Percentiles rank a stretch among this genome's conserved stretches.
Evolutionary conservation across 2,329 filamentous ascomycete species (phyloP).

Genomic region (Sporothrix mexicana): DNA sequence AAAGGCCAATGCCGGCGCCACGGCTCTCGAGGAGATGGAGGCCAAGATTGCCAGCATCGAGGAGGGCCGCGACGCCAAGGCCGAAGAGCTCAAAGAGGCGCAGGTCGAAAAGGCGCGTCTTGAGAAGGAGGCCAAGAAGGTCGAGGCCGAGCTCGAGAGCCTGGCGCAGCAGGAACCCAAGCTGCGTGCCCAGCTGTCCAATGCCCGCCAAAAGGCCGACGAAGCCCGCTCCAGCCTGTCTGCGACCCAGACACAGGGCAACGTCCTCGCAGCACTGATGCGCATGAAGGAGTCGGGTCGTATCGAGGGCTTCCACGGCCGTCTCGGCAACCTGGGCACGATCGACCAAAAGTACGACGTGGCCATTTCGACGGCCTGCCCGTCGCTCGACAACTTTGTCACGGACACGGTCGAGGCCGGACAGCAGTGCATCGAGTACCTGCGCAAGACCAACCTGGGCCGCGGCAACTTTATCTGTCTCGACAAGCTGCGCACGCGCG

Average conservation of each 20-base stretch:
- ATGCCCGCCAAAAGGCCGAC: constrained; percentile 90
- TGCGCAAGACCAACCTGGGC: constrained; percentile 95
- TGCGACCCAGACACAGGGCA: constrained; percentile 89
- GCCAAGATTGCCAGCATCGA: constrained; percentile 77
- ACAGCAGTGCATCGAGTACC: constrained; percentile 96
- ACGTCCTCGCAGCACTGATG: constrained; percentile 90
- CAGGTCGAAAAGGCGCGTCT: constrained; percentile 73
- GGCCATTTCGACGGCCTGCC: constrained; percentile 96
- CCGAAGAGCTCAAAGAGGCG: constrained; percentile 75
- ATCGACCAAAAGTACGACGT: constrained; percentile 96
- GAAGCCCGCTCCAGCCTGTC: constrained; percentile 91
- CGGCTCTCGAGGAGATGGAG: constrained; percentile 82
- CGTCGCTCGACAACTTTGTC: constrained; percentile 91
- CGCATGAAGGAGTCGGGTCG: constrained; percentile 93
- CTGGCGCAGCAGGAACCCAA: constrained; percentile 79
- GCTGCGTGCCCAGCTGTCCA: constrained; percentile 82
- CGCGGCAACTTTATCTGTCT: constrained; percentile 97
- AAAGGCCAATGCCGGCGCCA: constrained; percentile 83
- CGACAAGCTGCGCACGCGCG: constrained; percentile 80
- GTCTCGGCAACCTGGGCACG: constrained; percentile 89
- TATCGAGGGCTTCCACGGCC: constrained; percentile 95
- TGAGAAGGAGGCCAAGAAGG: constrained; percentile 74
- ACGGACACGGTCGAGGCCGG: constrained; percentile 95
- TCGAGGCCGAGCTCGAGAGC: constrained; percentile 74
- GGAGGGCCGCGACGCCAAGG: constrained; percentile 72